A percentile compares a stretch with the other conserved stretches of the same genome.
Evolutionary conservation across 2,329 filamentous ascomycete genomes (phyloP).

Genomic region (Lasiodiplodia hormozganensis): DNA sequence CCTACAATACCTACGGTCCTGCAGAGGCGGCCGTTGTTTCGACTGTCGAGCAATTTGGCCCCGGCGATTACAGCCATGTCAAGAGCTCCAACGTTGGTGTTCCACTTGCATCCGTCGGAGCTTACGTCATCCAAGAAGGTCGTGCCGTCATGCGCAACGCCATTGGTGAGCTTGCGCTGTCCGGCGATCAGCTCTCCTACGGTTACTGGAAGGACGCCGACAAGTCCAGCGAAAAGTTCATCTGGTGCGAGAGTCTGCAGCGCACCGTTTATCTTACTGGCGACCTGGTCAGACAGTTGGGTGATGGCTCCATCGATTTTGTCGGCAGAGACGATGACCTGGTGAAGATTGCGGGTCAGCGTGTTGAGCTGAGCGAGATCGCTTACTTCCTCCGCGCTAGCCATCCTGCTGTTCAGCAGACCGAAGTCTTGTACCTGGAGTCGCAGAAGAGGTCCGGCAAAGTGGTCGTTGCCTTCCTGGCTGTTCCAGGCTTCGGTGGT

Average conservation of each 20-base stretch:
- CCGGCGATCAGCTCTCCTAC: conserved; percentile 45
- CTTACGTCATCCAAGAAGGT: conserved; percentile 31
- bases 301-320: conserved; percentile 31
- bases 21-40: conserved; percentile 45
- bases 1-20: conserved; percentile 50
- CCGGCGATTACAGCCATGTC: conserved; percentile 29
- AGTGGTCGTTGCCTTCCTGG: conserved; percentile 45
- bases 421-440: conserved; percentile 21
- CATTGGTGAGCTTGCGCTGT: conserved; percentile 46
- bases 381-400: conserved; percentile 25
- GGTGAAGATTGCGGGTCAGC: conserved; percentile 31
- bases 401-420: conserved; percentile 23
- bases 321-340: conserved; percentile 32
- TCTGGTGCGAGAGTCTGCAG: conserved; percentile 37
- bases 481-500: conserved; percentile 33
- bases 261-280: conserved; percentile 31
- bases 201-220: conserved; percentile 43
- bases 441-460: conserved; percentile 25
- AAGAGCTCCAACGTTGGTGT: conserved; percentile 42
- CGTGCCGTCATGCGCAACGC: conserved; percentile 36
- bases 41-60: conserved; percentile 39
- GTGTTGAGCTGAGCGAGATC: conserved; percentile 32
- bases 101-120: conserved; percentile 37
- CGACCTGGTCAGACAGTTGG: conserved; percentile 31
- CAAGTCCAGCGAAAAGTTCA: conserved; percentile 39